Evolutionary conservation across 805 yeast genomes (phyloP).

Genomic region (Candida odintsovae): DNA sequence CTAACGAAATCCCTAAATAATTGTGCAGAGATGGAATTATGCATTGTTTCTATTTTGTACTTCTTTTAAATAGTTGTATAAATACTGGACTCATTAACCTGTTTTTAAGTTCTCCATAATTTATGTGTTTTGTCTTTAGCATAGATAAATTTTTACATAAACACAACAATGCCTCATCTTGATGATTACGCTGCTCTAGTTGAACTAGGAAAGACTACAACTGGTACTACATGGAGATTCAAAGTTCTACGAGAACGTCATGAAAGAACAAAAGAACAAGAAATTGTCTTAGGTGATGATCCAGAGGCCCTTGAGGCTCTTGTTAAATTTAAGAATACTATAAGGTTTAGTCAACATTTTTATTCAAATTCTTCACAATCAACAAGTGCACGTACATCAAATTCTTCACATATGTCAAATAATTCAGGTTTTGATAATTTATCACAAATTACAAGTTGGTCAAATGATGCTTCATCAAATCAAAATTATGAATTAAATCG

Average conservation of each 20-base stretch:
- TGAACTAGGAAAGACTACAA: neutral
- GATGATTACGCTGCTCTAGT: neutral
- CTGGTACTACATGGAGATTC: slow-evolving; percentile 20
- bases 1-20: too few species aligned
- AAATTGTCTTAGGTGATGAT: neutral
- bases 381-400: neutral
- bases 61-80: too few species aligned
- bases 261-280: neutral
- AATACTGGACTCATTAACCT: too few species aligned
- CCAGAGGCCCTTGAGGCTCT: neutral
- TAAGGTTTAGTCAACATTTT: neutral
- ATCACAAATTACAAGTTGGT: neutral
- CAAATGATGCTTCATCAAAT: neutral
- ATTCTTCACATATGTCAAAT: neutral
- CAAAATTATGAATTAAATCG: neutral
- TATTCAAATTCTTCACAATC: neutral
- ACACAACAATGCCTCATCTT: too few species aligned
- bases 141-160: too few species aligned
- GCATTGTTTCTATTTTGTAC: too few species aligned
- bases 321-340: neutral
- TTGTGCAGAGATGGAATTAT: too few species aligned
- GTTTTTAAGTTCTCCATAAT: too few species aligned
- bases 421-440: neutral
- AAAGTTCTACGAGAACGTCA: slow-evolving; percentile 16
- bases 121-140: too few species aligned